Evolutionary conservation across 2,329 filamentous ascomycete genomes (phyloP).

Genomic region (Penicillium palitans): DNA sequence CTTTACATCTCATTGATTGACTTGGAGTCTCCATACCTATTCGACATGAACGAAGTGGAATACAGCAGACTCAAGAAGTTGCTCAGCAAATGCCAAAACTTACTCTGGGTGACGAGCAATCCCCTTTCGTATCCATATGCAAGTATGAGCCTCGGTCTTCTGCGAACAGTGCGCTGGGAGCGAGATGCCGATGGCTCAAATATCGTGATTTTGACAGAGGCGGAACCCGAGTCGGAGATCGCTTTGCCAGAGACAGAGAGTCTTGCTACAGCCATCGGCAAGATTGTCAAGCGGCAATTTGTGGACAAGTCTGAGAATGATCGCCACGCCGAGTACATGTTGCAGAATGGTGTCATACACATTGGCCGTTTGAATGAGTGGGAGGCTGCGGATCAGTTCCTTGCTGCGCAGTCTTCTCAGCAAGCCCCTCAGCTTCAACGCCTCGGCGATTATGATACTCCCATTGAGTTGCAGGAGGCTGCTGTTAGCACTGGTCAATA

Average conservation of each 20-base stretch:
- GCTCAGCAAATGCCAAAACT: constrained; percentile 9
- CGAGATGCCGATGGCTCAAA: constrained; percentile 22
- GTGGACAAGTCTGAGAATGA: constrained; percentile 1
- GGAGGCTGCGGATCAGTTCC: constrained; percentile 15
- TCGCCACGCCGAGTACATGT: constrained; percentile 21
- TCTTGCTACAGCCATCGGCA: constrained; percentile 1
- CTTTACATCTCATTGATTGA: constrained; percentile 20
- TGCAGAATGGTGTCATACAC: constrained; percentile 14
- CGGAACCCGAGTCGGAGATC: neutral
- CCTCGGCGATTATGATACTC: constrained; percentile 5
- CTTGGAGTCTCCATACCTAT: constrained; percentile 11
- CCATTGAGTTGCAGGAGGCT: constrained; percentile 9
- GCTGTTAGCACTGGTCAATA: neutral
- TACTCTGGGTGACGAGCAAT: constrained; percentile 20
- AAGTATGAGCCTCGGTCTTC: constrained; percentile 19
- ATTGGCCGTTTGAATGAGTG: constrained; percentile 21
- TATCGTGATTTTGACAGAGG: constrained; percentile 14
- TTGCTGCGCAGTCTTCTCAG: constrained; percentile 10
- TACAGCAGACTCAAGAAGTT: constrained; percentile 9
- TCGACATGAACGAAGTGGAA: neutral
- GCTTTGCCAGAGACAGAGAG: neutral
- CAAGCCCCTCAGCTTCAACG: constrained; percentile 3
- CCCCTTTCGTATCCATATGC: constrained; percentile 2
- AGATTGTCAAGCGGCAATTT: constrained; percentile 20
- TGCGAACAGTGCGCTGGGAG: constrained; percentile 25